These are phyloP conservation scores for Polytrichum formosum DNA, from an alignment of 225 moss, liverwort and hornwort species.

Conservation along the genomic window DNA sequence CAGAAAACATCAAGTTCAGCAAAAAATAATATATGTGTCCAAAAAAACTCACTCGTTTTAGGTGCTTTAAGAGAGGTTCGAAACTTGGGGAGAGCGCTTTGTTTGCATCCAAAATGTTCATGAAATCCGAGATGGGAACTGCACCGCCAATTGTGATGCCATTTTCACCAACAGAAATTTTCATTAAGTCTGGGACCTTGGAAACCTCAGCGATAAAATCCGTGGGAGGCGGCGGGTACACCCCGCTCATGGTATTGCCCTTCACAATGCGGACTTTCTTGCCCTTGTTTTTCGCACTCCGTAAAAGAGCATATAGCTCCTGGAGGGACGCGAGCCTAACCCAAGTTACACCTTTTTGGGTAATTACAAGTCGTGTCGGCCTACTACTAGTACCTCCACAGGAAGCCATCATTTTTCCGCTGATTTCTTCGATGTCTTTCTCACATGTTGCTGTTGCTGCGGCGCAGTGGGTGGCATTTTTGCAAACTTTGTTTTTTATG, in stretches of 20 bases:
- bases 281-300: constrained; percentile 41
- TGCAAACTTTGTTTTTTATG: constrained; percentile 25
- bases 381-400: constrained; percentile 16
- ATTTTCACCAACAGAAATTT: constrained; percentile 24
- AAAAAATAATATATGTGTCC: neutral
- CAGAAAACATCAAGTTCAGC: too few relatives aligned
- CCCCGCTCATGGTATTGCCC: constrained; percentile 73
- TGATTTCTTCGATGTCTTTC: constrained; percentile 67
- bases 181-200: constrained; percentile 45
- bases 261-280: constrained; percentile 62
- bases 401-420: constrained; percentile 8
- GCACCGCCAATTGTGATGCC: constrained; percentile 66
- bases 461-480: constrained; percentile 23
- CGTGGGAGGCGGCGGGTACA: constrained; percentile 50
- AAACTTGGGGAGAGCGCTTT: constrained; percentile 57
- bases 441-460: constrained; percentile 22
- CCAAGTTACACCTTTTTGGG: constrained; percentile 66
- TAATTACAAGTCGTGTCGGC: constrained; percentile 31
- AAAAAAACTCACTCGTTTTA: constrained; percentile 56
- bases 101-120: constrained; percentile 54
- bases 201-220: constrained; percentile 65
- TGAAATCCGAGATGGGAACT: constrained; percentile 63
- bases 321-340: constrained; percentile 46
- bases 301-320: constrained; percentile 59
- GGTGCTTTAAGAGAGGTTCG: constrained; percentile 66